These are phyloP conservation scores for Stereum hirsutum DNA, from an alignment of 1,284 basidiomycete genomes.

Conservation along the genomic window DNA sequence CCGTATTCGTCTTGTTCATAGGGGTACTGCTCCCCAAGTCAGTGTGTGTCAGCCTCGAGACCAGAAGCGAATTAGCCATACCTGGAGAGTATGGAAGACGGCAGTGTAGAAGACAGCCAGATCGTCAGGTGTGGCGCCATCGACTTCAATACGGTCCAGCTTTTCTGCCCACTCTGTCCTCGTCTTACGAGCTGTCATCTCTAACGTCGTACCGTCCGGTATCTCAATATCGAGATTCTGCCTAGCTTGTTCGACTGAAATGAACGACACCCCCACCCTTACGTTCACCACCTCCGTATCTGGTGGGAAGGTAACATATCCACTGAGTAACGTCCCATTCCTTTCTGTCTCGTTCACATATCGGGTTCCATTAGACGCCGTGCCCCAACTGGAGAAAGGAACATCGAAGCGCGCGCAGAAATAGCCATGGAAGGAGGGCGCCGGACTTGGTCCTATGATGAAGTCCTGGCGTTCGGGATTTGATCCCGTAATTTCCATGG, in stretches of 20 bases:
- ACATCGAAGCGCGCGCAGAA: slow-evolving; percentile 68
- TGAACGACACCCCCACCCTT: slow-evolving; percentile 71
- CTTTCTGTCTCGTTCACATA: slow-evolving; percentile 18
- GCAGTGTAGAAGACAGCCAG: slow-evolving; percentile 58
- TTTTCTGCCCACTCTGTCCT: slow-evolving; percentile 68
- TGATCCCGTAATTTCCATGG: slow-evolving; percentile 55
- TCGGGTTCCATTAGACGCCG: slow-evolving; percentile 38
- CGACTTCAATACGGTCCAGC: slow-evolving; percentile 51
- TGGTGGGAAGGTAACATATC: slow-evolving; percentile 43
- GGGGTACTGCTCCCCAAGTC: slow-evolving; percentile 49
- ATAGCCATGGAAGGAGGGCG: slow-evolving; percentile 51
- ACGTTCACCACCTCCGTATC: slow-evolving; percentile 39
- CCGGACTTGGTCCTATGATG: slow-evolving; percentile 55
- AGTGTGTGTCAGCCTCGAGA: slow-evolving; percentile 12
- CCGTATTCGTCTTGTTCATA: slow-evolving; percentile 68
- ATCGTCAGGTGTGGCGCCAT: slow-evolving; percentile 44
- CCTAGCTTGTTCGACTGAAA: slow-evolving; percentile 68
- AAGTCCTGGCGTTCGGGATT: slow-evolving; percentile 72
- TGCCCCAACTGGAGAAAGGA: slow-evolving; percentile 38
- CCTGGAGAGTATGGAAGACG: slow-evolving; percentile 62
- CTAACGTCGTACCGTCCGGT: slow-evolving; percentile 49
- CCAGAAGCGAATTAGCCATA: slow-evolving; percentile 14
- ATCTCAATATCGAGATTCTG: slow-evolving; percentile 54
- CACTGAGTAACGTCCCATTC: slow-evolving; percentile 43
- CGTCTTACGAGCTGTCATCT: slow-evolving; percentile 49